Evolutionary conservation across 306 rosid species (phyloP).

Genomic region (Castanea crenata): DNA sequence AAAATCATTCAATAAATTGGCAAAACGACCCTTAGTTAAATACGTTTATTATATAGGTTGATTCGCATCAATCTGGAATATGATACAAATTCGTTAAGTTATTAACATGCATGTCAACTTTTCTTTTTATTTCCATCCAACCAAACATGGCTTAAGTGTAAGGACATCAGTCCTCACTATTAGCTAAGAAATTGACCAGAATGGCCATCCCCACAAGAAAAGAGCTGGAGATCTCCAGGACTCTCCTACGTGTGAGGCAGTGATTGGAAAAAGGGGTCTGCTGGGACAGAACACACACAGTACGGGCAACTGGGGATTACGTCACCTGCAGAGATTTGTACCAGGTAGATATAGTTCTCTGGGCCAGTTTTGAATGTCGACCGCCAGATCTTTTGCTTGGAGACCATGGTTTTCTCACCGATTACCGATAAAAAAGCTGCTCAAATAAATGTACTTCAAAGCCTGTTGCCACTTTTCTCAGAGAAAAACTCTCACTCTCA

Average conservation of each 20-base stretch:
- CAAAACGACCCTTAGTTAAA: no score
- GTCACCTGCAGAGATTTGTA: slow-evolving; percentile 36
- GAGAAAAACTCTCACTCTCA: slow-evolving; percentile 7
- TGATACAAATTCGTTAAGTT: no score
- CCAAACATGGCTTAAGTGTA: no score
- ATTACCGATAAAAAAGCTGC: slow-evolving; percentile 26
- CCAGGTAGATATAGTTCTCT: background rate
- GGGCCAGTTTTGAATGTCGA: slow-evolving; percentile 17
- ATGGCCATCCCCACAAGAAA: background rate
- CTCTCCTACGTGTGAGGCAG: slow-evolving; percentile 2
- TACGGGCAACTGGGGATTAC: slow-evolving; percentile 30
- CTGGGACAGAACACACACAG: slow-evolving; percentile 7
- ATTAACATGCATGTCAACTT: accelerated
- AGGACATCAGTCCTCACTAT: no score
- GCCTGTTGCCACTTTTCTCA: background rate
- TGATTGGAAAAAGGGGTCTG: background rate
- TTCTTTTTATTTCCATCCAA: no score
- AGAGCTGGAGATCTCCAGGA: background rate
- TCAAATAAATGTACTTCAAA: background rate
- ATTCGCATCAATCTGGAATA: accelerated
- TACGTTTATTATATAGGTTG: no score
- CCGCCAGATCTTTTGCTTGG: slow-evolving; percentile 40
- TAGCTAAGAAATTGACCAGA: background rate
- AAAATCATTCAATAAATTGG: no score
- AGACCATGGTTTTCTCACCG: slow-evolving; percentile 5